Conservation (phyloP, 257 asterid genomes). For the Verbena officinalis region DNA sequence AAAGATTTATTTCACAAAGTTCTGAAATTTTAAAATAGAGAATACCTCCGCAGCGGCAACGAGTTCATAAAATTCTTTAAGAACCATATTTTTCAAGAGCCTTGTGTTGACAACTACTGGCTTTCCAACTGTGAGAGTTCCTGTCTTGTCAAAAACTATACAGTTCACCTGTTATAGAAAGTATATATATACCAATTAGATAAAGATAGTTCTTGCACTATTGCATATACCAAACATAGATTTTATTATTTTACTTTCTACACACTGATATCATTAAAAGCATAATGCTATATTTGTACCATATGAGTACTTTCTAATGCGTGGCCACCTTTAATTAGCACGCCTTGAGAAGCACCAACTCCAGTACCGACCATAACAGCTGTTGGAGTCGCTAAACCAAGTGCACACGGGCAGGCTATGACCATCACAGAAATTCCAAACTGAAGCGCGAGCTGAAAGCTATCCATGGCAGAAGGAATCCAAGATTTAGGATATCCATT, state of each 20-base stretch:
- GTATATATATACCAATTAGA: constrained; percentile 1
- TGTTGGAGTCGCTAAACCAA: constrained; percentile 88
- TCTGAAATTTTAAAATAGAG: not conserved
- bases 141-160: constrained; percentile 83
- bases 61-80: constrained; percentile 57
- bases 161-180: constrained; percentile 53
- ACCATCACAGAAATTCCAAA: constrained; percentile 92
- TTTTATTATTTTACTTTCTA: not conserved
- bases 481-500: constrained; percentile 62
- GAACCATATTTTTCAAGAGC: constrained; percentile 56
- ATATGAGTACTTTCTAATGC: constrained; percentile 84
- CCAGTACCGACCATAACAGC: constrained; percentile 96
- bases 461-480: constrained; percentile 78
- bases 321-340: constrained; percentile 93
- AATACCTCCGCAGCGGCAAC: constrained; percentile 87
- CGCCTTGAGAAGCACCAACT: constrained; percentile 81
- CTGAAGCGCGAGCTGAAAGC: constrained; percentile 85
- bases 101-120: constrained; percentile 65
- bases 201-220: not conserved
- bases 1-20: not conserved
- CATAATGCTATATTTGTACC: constrained; percentile 37
- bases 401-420: constrained; percentile 92
- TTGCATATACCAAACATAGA: not conserved
- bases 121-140: constrained; percentile 85
- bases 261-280: not conserved